These are phyloP conservation scores for Tylopilus intermedius DNA, from an alignment of 768 basidiomycete species.

Conservation along the genomic window DNA sequence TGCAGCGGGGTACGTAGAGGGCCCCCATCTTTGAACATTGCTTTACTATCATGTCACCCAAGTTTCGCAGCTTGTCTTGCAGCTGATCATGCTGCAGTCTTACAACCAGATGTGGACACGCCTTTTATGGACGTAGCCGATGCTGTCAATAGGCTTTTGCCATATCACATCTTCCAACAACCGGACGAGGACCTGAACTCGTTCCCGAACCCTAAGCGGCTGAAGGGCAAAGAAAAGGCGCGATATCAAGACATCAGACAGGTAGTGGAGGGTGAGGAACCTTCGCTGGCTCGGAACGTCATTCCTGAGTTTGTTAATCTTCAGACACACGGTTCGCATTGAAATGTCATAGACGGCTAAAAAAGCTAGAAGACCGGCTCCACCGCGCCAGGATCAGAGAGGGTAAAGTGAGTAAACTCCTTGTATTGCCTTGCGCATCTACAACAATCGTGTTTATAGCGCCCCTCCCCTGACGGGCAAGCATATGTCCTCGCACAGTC, in stretches of 20 bases:
- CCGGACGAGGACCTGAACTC: slow-evolving; percentile 57
- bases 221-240: slow-evolving; percentile 65
- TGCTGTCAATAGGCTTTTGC: slow-evolving; percentile 65
- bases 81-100: slow-evolving; percentile 55
- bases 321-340: slow-evolving; percentile 70
- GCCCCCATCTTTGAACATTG: not conserved
- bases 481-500: slow-evolving; percentile 59
- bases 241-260: slow-evolving; percentile 38
- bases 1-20: slow-evolving; percentile 44
- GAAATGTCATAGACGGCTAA: slow-evolving; percentile 56
- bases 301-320: slow-evolving; percentile 1
- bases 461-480: slow-evolving; percentile 56
- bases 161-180: slow-evolving; percentile 77
- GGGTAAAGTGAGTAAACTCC: slow-evolving; percentile 46
- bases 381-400: slow-evolving; percentile 46
- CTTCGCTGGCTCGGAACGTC: not conserved
- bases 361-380: slow-evolving; percentile 55
- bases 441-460: slow-evolving; percentile 42
- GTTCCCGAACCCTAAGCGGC: slow-evolving; percentile 17
- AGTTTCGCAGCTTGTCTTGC: slow-evolving; percentile 55
- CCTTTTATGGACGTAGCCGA: slow-evolving; percentile 63
- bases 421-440: not conserved
- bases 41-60: slow-evolving; percentile 14
- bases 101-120: slow-evolving; percentile 64
- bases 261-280: slow-evolving; percentile 49